Conservation (phyloP, 495 filamentous ascomycete genomes). For the Opeltia flavorubescens region DNA sequence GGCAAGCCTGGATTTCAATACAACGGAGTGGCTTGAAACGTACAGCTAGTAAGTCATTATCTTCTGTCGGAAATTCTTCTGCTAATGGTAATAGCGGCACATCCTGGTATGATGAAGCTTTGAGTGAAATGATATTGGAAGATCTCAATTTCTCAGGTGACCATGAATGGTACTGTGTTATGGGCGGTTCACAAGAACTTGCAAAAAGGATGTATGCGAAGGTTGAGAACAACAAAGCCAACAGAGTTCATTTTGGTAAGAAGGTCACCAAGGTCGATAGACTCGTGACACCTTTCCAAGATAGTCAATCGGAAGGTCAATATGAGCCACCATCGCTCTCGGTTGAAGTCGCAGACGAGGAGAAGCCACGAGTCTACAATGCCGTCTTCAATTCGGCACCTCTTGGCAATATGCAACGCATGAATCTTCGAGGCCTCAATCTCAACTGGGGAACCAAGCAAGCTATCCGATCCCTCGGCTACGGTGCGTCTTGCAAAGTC, state of each 20-base stretch:
- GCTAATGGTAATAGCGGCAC: conserved; percentile 12
- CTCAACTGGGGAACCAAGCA: conserved; percentile 11
- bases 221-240: background rate
- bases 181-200: conserved; percentile 11
- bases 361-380: conserved; percentile 7
- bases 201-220: conserved; percentile 11
- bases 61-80: background rate
- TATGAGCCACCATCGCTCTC: too few species aligned
- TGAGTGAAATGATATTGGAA: conserved; percentile 22
- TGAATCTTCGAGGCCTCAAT: conserved; percentile 9
- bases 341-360: conserved; percentile 4
- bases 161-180: conserved; percentile 12
- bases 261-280: conserved; percentile 6
- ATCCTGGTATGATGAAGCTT: conserved; percentile 23
- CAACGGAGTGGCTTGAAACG: conserved; percentile 12
- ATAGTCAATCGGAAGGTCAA: background rate
- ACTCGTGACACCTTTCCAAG: background rate
- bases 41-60: conserved; percentile 6
- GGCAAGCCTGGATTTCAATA: conserved; percentile 7
- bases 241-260: background rate
- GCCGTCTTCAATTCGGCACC: conserved; percentile 16
- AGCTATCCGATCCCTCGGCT: conserved; percentile 16
- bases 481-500: conserved; percentile 17
- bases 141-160: conserved; percentile 22
- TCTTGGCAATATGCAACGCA: conserved; percentile 13